A percentile compares a stretch with the other conserved stretches of the same genome.
phyloP scores from a whole-genome alignment of 2,329 filamentous ascomycete species.

The Cladosporium velox region DNA sequence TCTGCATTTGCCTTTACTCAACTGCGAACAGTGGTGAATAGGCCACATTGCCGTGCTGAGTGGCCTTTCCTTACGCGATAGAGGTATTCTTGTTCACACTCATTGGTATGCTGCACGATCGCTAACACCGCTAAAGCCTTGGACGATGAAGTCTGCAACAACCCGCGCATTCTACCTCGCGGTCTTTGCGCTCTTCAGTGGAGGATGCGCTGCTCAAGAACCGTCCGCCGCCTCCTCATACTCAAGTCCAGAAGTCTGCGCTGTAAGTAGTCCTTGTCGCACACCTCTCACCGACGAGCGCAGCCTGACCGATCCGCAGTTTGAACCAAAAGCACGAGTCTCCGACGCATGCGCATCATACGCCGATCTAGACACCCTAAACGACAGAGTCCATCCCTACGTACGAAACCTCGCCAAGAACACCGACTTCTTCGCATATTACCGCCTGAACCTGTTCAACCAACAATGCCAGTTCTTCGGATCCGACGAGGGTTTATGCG shows the following conservation, averaged over 20 bases:
- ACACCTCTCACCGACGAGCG: slow-evolving; percentile 28
- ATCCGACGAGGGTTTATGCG: slow-evolving; percentile 90
- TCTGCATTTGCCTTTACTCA: neutral
- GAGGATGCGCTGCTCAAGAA: slow-evolving; percentile 46
- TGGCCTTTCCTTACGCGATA: neutral
- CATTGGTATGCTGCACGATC: slow-evolving; percentile 16
- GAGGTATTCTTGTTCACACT: neutral
- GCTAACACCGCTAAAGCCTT: neutral
- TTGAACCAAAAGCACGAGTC: slow-evolving; percentile 85
- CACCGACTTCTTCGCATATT: slow-evolving; percentile 98
- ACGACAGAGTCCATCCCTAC: slow-evolving; percentile 72
- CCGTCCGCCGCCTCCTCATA: slow-evolving; percentile 32
- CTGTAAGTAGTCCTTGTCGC: slow-evolving; percentile 48
- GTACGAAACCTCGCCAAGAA: slow-evolving; percentile 78
- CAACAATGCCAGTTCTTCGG: slow-evolving; percentile 96
- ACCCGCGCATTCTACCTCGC: slow-evolving; percentile 58
- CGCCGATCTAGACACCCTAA: slow-evolving; percentile 82
- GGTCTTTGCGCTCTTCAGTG: slow-evolving; percentile 59
- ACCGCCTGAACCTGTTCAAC: slow-evolving; percentile 90
- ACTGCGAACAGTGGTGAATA: slow-evolving; percentile 14
- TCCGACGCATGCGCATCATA: slow-evolving; percentile 95
- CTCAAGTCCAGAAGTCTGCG: slow-evolving; percentile 52
- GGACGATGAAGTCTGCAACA: slow-evolving; percentile 17
- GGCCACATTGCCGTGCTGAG: neutral
- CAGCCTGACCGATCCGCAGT: slow-evolving; percentile 57